Percentiles rank a stretch among this genome's conserved stretches.
phyloP scores from a whole-genome alignment of 495 filamentous ascomycete species.

The Daldinia loculata region DNA sequence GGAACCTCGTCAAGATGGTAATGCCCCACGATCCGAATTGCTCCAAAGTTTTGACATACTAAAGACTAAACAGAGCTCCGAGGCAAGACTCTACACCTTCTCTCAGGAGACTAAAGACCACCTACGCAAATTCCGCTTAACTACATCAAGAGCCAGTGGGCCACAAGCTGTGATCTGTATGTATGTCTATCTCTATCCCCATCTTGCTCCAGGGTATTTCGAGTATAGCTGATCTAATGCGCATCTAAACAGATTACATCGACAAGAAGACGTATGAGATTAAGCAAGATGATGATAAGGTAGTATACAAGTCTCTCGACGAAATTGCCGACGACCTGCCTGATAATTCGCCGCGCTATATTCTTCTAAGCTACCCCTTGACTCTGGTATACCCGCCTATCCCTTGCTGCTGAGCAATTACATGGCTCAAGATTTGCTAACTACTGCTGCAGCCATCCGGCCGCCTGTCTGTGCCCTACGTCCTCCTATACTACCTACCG shows the following conservation, averaged over 20 bases:
- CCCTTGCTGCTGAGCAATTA: not conserved
- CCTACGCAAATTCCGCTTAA: conserved; percentile 90
- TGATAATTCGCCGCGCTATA: conserved; percentile 87
- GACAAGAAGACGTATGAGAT: conserved; percentile 90
- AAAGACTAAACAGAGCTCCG: conserved; percentile 66
- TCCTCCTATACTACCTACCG: conserved; percentile 91
- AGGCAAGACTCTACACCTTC: conserved; percentile 92
- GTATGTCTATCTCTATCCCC: conserved; percentile 44
- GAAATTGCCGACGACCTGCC: conserved; percentile 88
- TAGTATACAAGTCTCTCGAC: conserved; percentile 79
- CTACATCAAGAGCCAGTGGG: conserved; percentile 85
- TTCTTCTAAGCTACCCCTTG: conserved; percentile 88
- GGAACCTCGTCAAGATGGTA: conserved; percentile 17
- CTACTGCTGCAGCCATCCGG: conserved; percentile 51
- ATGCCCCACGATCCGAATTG: not conserved
- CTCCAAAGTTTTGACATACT: not conserved
- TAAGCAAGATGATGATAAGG: conserved; percentile 72
- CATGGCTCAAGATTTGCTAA: conserved; percentile 4
- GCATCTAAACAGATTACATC: conserved; percentile 70
- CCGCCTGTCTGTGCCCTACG: conserved; percentile 72
- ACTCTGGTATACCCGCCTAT: conserved; percentile 68
- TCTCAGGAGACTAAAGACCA: conserved; percentile 84
- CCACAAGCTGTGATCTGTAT: conserved; percentile 95
- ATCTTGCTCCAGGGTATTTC: not conserved
- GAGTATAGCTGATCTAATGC: conserved; percentile 24